Percentiles rank a stretch among this genome's conserved stretches.
Evolutionary conservation across 768 basidiomycete genomes (phyloP).

Genomic region (Lentinula sp.): DNA sequence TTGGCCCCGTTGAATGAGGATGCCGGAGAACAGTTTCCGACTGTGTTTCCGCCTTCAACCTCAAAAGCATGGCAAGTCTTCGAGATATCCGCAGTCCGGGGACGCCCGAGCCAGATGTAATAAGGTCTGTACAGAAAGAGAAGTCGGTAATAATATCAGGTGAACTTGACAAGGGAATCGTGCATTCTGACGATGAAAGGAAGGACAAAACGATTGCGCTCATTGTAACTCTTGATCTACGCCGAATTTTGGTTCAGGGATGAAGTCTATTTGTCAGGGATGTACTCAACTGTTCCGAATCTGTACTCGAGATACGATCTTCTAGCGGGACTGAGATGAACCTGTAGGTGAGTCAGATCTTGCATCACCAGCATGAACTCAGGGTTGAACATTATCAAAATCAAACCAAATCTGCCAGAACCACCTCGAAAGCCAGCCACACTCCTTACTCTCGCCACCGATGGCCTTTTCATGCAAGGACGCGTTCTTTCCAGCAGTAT

Average conservation of each 20-base stretch:
- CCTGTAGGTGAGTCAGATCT: slow-evolving; percentile 13
- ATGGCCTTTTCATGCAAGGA: slow-evolving; percentile 57
- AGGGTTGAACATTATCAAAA: slow-evolving; percentile 36
- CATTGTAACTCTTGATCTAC: slow-evolving; percentile 63
- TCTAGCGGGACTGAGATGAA: slow-evolving; percentile 48
- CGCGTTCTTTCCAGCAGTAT: slow-evolving; percentile 49
- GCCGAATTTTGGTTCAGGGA: not conserved
- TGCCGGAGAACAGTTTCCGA: slow-evolving; percentile 42
- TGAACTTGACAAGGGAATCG: slow-evolving; percentile 13
- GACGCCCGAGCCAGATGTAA: slow-evolving; percentile 73
- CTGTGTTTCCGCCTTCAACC: slow-evolving; percentile 53
- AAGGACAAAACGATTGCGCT: slow-evolving; percentile 63
- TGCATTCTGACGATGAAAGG: slow-evolving; percentile 62
- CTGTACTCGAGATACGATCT: slow-evolving; percentile 74
- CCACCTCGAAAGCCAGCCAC: slow-evolving; percentile 63
- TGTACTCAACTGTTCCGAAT: slow-evolving; percentile 59
- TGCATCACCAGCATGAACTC: not conserved
- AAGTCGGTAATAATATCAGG: not conserved
- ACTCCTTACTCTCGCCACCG: slow-evolving; percentile 53
- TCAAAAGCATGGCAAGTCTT: slow-evolving; percentile 54
- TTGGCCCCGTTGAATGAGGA: slow-evolving; percentile 23
- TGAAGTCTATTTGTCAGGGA: not conserved
- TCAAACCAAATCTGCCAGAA: slow-evolving; percentile 77
- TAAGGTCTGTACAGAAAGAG: slow-evolving; percentile 37
- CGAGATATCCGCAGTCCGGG: slow-evolving; percentile 54